These are phyloP conservation scores for Gremmenia infestans DNA, from an alignment of 2,329 filamentous ascomycete species.

Conservation along the genomic window DNA sequence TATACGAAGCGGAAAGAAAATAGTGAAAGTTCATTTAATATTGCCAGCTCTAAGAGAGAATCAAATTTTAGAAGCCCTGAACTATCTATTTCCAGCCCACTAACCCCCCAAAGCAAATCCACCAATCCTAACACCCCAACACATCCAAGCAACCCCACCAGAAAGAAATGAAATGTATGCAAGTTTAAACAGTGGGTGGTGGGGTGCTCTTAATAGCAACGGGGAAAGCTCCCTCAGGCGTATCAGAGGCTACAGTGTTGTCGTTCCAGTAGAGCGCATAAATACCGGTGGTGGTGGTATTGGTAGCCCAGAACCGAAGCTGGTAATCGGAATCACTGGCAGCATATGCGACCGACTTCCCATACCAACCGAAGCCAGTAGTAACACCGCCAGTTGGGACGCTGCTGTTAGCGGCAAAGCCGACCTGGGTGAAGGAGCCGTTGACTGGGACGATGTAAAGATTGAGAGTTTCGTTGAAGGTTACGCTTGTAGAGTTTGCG, in stretches of 20 bases:
- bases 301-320: constrained; percentile 23
- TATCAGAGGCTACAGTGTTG: background rate
- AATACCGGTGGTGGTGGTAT: constrained; percentile 20
- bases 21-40: too few species aligned
- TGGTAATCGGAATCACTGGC: constrained; percentile 18
- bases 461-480: constrained; percentile 16
- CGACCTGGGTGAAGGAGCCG: constrained; percentile 23
- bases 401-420: constrained; percentile 24
- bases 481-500: constrained; percentile 20
- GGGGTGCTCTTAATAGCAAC: constrained; percentile 21
- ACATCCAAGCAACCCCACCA: background rate
- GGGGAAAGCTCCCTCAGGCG: constrained; percentile 9
- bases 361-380: constrained; percentile 31
- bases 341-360: constrained; percentile 30
- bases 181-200: constrained; percentile 2
- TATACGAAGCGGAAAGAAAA: too few species aligned
- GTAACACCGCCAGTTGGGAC: constrained; percentile 20
- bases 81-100: background rate
- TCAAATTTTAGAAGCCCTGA: too few species aligned
- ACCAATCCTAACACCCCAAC: background rate
- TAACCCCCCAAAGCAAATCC: background rate
- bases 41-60: too few species aligned
- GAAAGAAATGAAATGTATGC: background rate
- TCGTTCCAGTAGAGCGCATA: constrained; percentile 26
- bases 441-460: constrained; percentile 26